These are phyloP conservation scores for Neurospora africana DNA, from an alignment of 495 filamentous ascomycete species.

Conservation along the genomic window DNA sequence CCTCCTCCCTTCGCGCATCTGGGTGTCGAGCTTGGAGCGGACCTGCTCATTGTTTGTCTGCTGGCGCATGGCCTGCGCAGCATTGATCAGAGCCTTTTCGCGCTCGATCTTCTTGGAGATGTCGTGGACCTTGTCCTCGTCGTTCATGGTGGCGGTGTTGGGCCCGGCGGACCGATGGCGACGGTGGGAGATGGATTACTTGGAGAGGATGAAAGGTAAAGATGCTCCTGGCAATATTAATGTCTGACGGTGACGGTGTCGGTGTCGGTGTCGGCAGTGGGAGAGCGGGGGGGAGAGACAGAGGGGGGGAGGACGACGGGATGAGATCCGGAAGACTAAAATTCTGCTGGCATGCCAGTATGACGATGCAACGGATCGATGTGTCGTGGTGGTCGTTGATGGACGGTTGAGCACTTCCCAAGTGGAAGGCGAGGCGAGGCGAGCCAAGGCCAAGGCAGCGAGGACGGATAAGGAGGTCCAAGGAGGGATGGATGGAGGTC, in stretches of 20 bases:
- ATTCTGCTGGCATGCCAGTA: neutral
- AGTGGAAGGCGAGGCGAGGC: neutral
- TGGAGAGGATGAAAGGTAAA: neutral
- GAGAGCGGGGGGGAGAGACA: neutral
- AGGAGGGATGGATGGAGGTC: neutral
- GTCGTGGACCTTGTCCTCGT: constrained; percentile 75
- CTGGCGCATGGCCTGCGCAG: constrained; percentile 87
- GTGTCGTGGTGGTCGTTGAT: neutral
- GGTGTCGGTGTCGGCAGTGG: constrained; percentile 1
- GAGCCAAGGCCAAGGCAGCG: neutral
- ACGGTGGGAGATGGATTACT: neutral
- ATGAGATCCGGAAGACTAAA: neutral
- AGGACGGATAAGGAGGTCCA: neutral
- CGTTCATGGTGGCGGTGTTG: constrained; percentile 44
- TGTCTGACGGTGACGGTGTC: neutral
- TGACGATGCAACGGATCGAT: neutral
- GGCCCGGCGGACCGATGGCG: constrained; percentile 22
- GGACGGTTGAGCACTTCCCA: neutral
- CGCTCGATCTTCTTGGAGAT: constrained; percentile 96
- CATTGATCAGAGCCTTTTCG: constrained; percentile 90
- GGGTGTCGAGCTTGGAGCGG: constrained; percentile 74
- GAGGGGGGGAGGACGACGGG: neutral
- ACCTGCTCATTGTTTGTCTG: constrained; percentile 87
- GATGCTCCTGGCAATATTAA: constrained; percentile 5
- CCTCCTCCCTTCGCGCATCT: constrained; percentile 85